Base-by-base conservation (phyloP, 768 basidiomycete genomes). In the Stropharia rugosoannulata region DNA sequence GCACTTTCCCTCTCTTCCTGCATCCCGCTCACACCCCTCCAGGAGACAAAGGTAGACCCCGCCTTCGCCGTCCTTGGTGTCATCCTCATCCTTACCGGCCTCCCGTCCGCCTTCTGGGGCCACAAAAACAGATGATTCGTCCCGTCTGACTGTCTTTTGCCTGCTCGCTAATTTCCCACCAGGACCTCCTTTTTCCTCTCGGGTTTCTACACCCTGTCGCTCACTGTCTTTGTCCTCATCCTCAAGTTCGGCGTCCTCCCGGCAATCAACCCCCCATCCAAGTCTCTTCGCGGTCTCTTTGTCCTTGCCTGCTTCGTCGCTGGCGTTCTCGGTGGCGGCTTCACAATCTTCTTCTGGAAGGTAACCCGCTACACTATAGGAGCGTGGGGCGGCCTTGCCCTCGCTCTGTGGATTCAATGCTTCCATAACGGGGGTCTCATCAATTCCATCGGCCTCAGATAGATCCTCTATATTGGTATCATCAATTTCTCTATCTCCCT, bases 161-260 rank as follows among this genome's bases (percentile, higher is more conserved):
- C 60, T 59, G 54, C 45, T 52, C 35, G 27, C 59, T 41, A 35
- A 49, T 45, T 41, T 27, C 52, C 27, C 57, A 53, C 49, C 67
- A 93, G 93, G 91, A 90, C 91, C 16, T 95, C 94, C 11, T 89
- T 95, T 77, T 96, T 97, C 73, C 79, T 98, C 64, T 88, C 91
- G 59, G 92, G 93, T 40, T 93, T 93, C 72, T 98, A 97, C 73
- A 84, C 90, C 43, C 78, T 95, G 42, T 82, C 93, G 19, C 83
- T 97, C 60, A 84, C 90, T 64, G 93, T 93, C 66, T 77, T 92
- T 64, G 87, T 93, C 60, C 83, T 98, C 64, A 92, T 98, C 63
- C 78, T 92, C 71, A 87, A 86, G 65, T 93, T 89, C 66, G 95
- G 95, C 45, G 87, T 98, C 58, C 71, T 93, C 39, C 82, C 85